Percentiles rank a stretch among this genome's conserved stretches.
Evolutionary conservation across 352 stramenopile species (phyloP).

Genomic region (Globisporangium emineosum): DNA sequence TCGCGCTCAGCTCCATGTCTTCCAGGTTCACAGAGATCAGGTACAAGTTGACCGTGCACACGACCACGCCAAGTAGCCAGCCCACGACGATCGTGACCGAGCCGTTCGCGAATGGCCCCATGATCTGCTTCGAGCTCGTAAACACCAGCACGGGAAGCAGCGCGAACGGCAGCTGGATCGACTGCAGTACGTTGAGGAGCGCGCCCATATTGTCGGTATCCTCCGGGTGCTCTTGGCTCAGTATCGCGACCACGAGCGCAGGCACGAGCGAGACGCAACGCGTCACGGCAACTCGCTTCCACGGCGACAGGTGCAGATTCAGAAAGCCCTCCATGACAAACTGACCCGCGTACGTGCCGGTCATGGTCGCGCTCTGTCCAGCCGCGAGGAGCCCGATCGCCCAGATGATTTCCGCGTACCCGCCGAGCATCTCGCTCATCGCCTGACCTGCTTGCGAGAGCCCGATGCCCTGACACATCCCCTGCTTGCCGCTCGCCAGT

Average conservation of each 20-base stretch:
- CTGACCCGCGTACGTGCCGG: slow-evolving; percentile 95
- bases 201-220: slow-evolving; percentile 88
- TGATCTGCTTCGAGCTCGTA: slow-evolving; percentile 70
- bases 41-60: slow-evolving; percentile 80
- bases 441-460: slow-evolving; percentile 81
- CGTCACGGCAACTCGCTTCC: slow-evolving; percentile 81
- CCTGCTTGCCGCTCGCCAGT: slow-evolving; percentile 50
- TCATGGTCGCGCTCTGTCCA: slow-evolving; percentile 95
- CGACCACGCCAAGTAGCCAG: slow-evolving; percentile 54
- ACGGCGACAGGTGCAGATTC: slow-evolving; percentile 83
- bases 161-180: slow-evolving; percentile 91
- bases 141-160: slow-evolving; percentile 88
- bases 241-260: slow-evolving; percentile 81
- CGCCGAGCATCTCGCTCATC: slow-evolving; percentile 76
- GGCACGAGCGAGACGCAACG: slow-evolving; percentile 91
- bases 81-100: slow-evolving; percentile 38
- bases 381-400: slow-evolving; percentile 92
- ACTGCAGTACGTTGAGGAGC: slow-evolving; percentile 91
- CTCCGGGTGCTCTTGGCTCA: slow-evolving; percentile 76
- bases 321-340: slow-evolving; percentile 98
- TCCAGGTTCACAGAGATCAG: slow-evolving; percentile 67
- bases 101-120: slow-evolving; percentile 78
- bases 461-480: slow-evolving; percentile 86
- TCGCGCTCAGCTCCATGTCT: slow-evolving; percentile 34
- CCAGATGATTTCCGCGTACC: slow-evolving; percentile 89